A percentile compares a stretch with the other conserved stretches of the same genome.
Evolutionary conservation across 2,329 filamentous ascomycete species (phyloP).

Genomic region (Exophiala viscosa): DNA sequence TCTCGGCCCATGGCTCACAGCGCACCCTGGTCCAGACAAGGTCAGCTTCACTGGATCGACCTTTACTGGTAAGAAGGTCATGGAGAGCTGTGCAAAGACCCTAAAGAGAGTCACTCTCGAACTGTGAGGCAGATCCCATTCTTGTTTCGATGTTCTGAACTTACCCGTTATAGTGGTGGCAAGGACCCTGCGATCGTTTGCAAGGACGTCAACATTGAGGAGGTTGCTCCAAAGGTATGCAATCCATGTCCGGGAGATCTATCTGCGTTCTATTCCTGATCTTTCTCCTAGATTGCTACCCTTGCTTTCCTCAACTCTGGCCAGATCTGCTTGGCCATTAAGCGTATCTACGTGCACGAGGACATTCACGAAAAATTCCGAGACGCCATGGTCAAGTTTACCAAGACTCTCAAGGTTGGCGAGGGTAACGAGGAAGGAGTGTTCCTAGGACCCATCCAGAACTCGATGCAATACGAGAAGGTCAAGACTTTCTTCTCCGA

Average conservation of each 20-base stretch:
- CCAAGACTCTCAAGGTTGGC: conserved; percentile 31
- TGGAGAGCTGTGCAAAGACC: conserved; percentile 54
- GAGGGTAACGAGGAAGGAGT: conserved; percentile 40
- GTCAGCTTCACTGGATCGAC: conserved; percentile 63
- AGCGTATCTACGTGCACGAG: conserved; percentile 58
- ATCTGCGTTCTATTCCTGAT: background rate
- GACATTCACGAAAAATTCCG: conserved; percentile 51
- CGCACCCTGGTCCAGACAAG: conserved; percentile 59
- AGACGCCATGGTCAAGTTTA: conserved; percentile 44
- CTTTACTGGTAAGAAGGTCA: conserved; percentile 59
- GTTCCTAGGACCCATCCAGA: conserved; percentile 62
- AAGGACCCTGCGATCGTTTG: conserved; percentile 61
- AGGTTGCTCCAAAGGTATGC: conserved; percentile 43
- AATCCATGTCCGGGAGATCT: background rate
- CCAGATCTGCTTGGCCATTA: conserved; percentile 54
- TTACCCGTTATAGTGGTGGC: conserved; percentile 42
- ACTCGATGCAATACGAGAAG: conserved; percentile 62
- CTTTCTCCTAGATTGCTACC: conserved; percentile 35
- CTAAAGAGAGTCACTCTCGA: conserved; percentile 61
- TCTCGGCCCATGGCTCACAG: conserved; percentile 57
- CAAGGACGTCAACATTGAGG: conserved; percentile 55
- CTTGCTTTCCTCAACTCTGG: conserved; percentile 58
- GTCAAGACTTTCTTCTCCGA: conserved; percentile 57
- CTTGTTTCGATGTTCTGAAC: background rate
- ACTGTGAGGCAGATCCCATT: conserved; percentile 35